phyloP scores from a whole-genome alignment of 2,329 filamentous ascomycete species.

The Aspergillus oerlinghausenensis region DNA sequence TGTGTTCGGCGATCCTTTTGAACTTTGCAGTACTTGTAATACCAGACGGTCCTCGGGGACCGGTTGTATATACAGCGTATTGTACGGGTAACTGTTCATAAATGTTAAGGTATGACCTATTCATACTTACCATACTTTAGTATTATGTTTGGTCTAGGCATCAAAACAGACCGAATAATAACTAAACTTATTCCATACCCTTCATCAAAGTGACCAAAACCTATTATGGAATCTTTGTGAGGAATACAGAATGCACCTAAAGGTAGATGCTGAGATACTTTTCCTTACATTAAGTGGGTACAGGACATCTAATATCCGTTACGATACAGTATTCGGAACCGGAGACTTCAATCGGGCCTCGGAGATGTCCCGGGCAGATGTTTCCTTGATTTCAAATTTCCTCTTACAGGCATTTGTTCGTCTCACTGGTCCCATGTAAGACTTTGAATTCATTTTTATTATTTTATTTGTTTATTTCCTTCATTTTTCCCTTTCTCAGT shows the following conservation, averaged over 20 bases:
- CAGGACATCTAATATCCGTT: background rate
- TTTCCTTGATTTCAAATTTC: slow-evolving; percentile 8
- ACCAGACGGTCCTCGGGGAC: background rate
- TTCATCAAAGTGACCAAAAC: background rate
- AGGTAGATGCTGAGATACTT: background rate
- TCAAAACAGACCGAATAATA: no score
- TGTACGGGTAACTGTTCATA: background rate
- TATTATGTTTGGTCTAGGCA: background rate
- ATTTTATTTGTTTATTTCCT: background rate
- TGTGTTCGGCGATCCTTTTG: background rate
- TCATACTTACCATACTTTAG: background rate
- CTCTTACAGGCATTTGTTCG: slow-evolving; percentile 3
- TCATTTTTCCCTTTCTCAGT: background rate
- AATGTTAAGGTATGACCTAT: background rate
- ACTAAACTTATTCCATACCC: background rate
- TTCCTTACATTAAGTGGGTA: slow-evolving; percentile 1
- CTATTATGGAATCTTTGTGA: background rate
- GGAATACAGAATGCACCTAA: background rate
- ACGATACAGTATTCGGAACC: slow-evolving; percentile 10
- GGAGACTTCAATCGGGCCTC: slow-evolving; percentile 18
- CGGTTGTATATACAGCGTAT: background rate
- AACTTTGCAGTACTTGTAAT: background rate
- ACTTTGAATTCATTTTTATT: background rate
- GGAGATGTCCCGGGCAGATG: slow-evolving; percentile 13
- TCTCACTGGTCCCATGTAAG: background rate